Evolutionary conservation across 106 monocot genomes (phyloP).

Genomic region (Vanilla planifolia): DNA sequence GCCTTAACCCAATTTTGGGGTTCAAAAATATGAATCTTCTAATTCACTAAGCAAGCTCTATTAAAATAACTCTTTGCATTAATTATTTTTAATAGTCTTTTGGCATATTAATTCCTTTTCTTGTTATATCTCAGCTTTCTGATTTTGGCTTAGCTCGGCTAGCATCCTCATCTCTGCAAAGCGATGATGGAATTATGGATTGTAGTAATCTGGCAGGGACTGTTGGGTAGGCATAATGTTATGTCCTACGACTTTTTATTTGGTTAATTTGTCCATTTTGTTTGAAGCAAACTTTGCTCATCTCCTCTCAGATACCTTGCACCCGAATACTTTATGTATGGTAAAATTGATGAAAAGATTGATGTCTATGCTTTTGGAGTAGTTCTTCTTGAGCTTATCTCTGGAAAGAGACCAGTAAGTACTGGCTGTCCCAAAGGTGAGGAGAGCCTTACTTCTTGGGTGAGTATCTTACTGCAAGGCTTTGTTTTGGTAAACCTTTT

Average conservation of each 20-base stretch:
- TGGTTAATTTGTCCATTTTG: background rate
- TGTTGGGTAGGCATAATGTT: conserved; percentile 58
- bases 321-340: conserved; percentile 87
- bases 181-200: conserved; percentile 19
- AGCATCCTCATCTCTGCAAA: conserved; percentile 32
- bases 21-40: no score
- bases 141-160: conserved; percentile 78
- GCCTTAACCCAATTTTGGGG: no score
- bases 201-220: conserved; percentile 76
- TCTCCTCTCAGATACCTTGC: conserved; percentile 63
- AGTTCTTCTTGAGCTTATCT: conserved; percentile 86
- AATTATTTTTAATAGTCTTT: no score
- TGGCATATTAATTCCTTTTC: background rate
- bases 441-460: conserved; percentile 82
- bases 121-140: conserved; percentile 32
- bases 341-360: conserved; percentile 71
- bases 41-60: no score
- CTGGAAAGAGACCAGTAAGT: conserved; percentile 62
- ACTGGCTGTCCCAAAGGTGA: conserved; percentile 45
- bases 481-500: no score
- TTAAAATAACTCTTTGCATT: background rate
- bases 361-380: conserved; percentile 96
- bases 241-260: no score
- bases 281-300: background rate
- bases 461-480: conserved; percentile 27